Evolutionary conservation across 2,329 filamentous ascomycete species (phyloP).

Genomic region (Shiraia sp.): DNA sequence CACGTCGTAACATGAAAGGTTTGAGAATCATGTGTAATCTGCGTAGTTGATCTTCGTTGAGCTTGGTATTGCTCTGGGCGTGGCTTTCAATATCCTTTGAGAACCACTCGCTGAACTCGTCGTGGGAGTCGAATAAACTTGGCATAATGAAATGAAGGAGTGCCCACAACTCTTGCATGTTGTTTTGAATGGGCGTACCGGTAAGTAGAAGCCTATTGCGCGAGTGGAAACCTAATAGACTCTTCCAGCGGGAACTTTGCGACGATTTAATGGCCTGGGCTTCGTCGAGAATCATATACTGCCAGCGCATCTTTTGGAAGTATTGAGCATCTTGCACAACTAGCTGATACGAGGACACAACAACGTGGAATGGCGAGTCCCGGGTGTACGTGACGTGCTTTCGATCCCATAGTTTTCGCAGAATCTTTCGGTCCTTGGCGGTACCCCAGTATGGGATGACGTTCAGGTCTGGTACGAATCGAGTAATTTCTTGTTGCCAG

Average conservation of each 20-base stretch:
- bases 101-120: conserved; percentile 93
- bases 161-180: conserved; percentile 99
- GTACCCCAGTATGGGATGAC: conserved; percentile 97
- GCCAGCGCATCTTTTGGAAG: conserved; percentile 99
- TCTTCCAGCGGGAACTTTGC: conserved; percentile 95
- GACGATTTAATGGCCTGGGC: conserved; percentile 99
- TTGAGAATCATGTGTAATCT: conserved; percentile 98
- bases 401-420: conserved; percentile 98
- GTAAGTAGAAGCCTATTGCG: conserved; percentile 92
- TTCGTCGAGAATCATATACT: conserved; percentile 99
- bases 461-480: conserved; percentile 92
- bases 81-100: conserved; percentile 97
- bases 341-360: conserved; percentile 95
- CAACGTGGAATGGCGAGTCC: conserved; percentile 91
- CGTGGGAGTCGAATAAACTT: conserved; percentile 92
- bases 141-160: conserved; percentile 99
- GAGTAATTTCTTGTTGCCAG: conserved; percentile 97
- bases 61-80: conserved; percentile 97
- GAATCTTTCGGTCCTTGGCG: conserved; percentile 88
- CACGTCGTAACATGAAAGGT: conserved; percentile 98
- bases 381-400: conserved; percentile 95
- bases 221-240: conserved; percentile 88
- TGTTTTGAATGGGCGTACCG: conserved; percentile 98
- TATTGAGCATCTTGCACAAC: conserved; percentile 96
- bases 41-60: conserved; percentile 96